phyloP scores from a whole-genome alignment of 2,329 filamentous ascomycete genomes.

The Ceratocystis albifundus region DNA sequence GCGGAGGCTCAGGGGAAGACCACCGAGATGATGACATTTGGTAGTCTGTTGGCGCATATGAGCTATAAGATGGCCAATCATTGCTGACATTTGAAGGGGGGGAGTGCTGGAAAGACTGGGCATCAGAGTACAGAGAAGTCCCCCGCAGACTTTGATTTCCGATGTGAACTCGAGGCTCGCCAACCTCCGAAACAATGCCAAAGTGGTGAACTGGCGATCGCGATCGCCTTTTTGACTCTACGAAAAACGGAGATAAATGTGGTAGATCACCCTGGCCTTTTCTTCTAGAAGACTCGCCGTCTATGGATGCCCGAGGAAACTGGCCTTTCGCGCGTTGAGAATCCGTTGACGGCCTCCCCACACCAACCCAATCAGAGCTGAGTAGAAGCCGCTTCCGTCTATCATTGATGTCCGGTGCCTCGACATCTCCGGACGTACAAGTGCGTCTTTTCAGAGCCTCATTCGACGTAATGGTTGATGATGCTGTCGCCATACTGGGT shows the following conservation, averaged over 20 bases:
- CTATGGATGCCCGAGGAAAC: background rate
- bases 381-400: conserved; percentile 11
- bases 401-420: background rate
- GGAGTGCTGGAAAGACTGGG: background rate
- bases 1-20: background rate
- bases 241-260: conserved; percentile 9
- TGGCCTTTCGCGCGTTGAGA: background rate
- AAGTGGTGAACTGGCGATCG: background rate
- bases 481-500: background rate
- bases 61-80: background rate
- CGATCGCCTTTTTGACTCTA: background rate
- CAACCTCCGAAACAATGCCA: background rate
- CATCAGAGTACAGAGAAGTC: conserved; percentile 10
- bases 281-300: background rate
- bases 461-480: background rate
- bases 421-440: background rate
- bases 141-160: conserved; percentile 20
- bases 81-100: background rate
- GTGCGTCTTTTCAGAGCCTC: background rate
- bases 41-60: background rate
- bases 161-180: conserved; percentile 16
- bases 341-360: background rate
- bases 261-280: background rate
- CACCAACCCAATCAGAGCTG: conserved; percentile 10
- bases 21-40: background rate